Conservation (phyloP, 805 yeast genomes). For the Spathaspora passalidarum region DNA sequence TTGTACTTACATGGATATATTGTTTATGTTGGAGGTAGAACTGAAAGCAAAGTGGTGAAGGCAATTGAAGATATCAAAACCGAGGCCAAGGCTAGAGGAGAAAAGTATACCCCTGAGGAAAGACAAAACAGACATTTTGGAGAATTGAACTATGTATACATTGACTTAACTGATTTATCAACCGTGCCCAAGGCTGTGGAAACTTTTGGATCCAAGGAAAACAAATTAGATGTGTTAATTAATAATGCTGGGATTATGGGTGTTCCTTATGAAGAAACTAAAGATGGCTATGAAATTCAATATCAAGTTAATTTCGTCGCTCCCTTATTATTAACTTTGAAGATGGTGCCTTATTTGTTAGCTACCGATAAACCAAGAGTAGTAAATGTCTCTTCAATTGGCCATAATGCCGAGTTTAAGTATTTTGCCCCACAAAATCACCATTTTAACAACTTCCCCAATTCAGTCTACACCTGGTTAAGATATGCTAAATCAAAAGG, state of each 20-base stretch:
- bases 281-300: constrained; percentile 38
- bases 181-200: constrained; percentile 26
- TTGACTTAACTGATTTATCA: constrained; percentile 48
- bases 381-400: constrained; percentile 30
- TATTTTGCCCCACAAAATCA: constrained; percentile 22
- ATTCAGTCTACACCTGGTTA: constrained; percentile 23
- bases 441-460: constrained; percentile 23
- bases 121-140: constrained; percentile 38
- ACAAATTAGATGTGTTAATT: constrained; percentile 29
- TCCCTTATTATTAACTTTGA: constrained; percentile 31
- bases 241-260: constrained; percentile 44
- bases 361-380: constrained; percentile 26
- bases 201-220: constrained; percentile 21
- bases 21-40: constrained; percentile 37
- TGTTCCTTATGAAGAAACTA: constrained; percentile 31
- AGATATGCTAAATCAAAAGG: constrained; percentile 36
- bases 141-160: constrained; percentile 46
- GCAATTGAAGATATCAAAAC: constrained; percentile 31
- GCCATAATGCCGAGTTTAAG: constrained; percentile 24
- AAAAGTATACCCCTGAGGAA: constrained; percentile 10
- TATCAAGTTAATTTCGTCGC: constrained; percentile 38
- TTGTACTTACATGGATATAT: constrained; percentile 38
- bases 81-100: constrained; percentile 28
- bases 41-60: constrained; percentile 24
- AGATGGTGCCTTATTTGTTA: constrained; percentile 24